These are phyloP conservation scores for Pilasporangium apinafurcum DNA, from an alignment of 352 stramenopile species.

Conservation along the genomic window DNA sequence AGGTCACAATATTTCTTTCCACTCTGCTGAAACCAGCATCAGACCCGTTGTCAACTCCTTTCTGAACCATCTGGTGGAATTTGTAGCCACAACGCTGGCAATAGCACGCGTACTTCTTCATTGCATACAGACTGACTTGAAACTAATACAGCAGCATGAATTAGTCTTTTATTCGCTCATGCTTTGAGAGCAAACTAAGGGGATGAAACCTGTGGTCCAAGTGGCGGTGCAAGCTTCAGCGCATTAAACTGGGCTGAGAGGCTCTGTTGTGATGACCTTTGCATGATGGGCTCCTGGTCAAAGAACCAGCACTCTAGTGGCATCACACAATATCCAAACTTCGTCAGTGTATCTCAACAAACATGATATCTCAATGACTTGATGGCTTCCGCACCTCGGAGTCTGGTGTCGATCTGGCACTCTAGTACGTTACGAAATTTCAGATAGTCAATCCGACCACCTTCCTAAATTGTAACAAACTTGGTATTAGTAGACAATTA, in stretches of 20 bases:
- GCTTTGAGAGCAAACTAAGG: neutral
- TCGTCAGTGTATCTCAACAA: too few species aligned
- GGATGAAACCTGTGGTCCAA: conserved; percentile 81
- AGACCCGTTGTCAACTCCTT: conserved; percentile 86
- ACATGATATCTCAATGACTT: neutral
- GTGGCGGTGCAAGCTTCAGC: conserved; percentile 65
- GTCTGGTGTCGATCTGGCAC: conserved; percentile 21
- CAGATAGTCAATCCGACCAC: conserved; percentile 62
- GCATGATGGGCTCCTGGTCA: conserved; percentile 56
- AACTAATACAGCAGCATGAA: conserved; percentile 38
- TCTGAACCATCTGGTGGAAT: conserved; percentile 78
- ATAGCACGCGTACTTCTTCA: conserved; percentile 78
- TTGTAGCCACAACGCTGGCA: conserved; percentile 52
- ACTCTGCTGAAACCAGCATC: conserved; percentile 3
- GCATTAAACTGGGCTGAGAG: conserved; percentile 41
- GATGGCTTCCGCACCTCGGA: conserved; percentile 30
- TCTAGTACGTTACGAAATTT: conserved; percentile 63
- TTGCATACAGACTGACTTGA: conserved; percentile 78
- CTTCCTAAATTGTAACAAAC: conserved; percentile 12
- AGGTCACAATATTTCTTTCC: too few species aligned
- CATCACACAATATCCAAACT: neutral
- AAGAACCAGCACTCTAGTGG: conserved; percentile 85
- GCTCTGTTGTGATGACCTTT: conserved; percentile 26
- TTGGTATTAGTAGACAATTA: neutral
- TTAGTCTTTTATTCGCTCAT: neutral